Evolutionary conservation across 169 alveolate genomes (phyloP).

Genomic region (Plasmodium reichenowi): DNA sequence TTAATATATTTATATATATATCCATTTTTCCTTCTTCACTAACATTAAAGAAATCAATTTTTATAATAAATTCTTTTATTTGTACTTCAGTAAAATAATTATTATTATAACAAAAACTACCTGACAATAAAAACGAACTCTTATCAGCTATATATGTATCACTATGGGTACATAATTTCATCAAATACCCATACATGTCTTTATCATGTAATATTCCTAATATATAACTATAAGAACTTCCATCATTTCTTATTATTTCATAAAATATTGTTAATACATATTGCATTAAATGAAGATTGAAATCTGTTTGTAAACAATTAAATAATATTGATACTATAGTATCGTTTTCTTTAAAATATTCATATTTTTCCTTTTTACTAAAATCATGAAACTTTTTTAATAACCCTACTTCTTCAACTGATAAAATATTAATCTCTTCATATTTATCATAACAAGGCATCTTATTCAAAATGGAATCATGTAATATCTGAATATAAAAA

Average conservation of each 20-base stretch:
- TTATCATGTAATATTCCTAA: slow-evolving; percentile 51
- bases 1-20: slow-evolving; percentile 70
- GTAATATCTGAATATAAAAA: slow-evolving; percentile 38
- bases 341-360: slow-evolving; percentile 63
- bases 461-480: slow-evolving; percentile 75
- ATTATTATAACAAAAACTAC: slow-evolving; percentile 74
- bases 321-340: slow-evolving; percentile 50
- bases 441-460: slow-evolving; percentile 78
- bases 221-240: slow-evolving; percentile 76
- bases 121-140: slow-evolving; percentile 70
- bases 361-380: slow-evolving; percentile 70
- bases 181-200: slow-evolving; percentile 38
- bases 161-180: slow-evolving; percentile 75
- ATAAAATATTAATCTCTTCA: slow-evolving; percentile 71
- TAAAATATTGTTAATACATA: slow-evolving; percentile 75
- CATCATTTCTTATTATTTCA: slow-evolving; percentile 77
- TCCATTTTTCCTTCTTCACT: slow-evolving; percentile 78
- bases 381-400: slow-evolving; percentile 77
- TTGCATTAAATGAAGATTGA: slow-evolving; percentile 72
- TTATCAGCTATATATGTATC: slow-evolving; percentile 77
- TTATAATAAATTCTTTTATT: slow-evolving; percentile 75
- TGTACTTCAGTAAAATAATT: slow-evolving; percentile 70
- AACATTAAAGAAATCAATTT: slow-evolving; percentile 75
- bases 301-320: slow-evolving; percentile 71
- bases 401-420: slow-evolving; percentile 72